These are phyloP conservation scores for Pythium volutum DNA, from an alignment of 352 stramenopile genomes.

Conservation along the genomic window DNA sequence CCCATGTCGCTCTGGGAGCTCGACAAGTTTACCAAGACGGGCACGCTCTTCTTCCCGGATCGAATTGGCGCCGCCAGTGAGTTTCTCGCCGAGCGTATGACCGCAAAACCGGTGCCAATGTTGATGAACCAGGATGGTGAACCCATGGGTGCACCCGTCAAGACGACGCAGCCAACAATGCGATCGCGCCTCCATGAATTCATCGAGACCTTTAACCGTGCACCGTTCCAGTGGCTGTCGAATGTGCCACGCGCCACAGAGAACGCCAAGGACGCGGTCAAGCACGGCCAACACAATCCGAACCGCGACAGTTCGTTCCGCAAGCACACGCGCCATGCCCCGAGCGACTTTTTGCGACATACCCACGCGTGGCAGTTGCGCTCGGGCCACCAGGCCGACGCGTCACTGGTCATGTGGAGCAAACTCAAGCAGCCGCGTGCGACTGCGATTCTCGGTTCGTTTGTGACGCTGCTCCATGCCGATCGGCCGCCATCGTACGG, in stretches of 20 bases:
- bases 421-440: constrained; percentile 64
- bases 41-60: constrained; percentile 72
- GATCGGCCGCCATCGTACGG: constrained; percentile 46
- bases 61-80: constrained; percentile 41
- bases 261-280: neutral
- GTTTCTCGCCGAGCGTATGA: constrained; percentile 40
- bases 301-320: constrained; percentile 24
- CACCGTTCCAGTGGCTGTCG: constrained; percentile 34
- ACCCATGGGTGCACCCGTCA: neutral
- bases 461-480: constrained; percentile 33
- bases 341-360: constrained; percentile 49
- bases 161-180: constrained; percentile 1
- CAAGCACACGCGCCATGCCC: constrained; percentile 18
- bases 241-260: constrained; percentile 28
- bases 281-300: constrained; percentile 22
- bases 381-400: constrained; percentile 68
- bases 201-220: constrained; percentile 49
- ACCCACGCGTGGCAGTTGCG: constrained; percentile 68
- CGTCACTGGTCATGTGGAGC: constrained; percentile 71
- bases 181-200: constrained; percentile 45
- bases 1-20: constrained; percentile 53
- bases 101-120: constrained; percentile 8
- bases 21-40: constrained; percentile 45
- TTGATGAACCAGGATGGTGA: neutral
- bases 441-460: constrained; percentile 59